phyloP scores from a whole-genome alignment of 192 early-diverging fungal genomes.

The Linnemannia hyalina region DNA sequence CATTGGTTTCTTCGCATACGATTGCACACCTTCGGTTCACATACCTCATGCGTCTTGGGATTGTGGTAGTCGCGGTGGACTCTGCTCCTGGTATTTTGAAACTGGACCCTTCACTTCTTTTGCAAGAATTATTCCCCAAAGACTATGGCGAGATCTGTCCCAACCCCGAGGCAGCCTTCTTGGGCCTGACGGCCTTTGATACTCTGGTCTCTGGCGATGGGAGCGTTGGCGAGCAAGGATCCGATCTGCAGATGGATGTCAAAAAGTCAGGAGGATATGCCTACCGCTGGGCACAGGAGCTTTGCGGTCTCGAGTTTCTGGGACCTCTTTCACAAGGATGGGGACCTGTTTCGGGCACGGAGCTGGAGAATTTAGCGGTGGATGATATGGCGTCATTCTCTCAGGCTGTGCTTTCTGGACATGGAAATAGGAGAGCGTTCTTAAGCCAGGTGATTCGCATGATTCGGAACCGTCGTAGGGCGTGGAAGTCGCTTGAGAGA shows the following conservation, averaged over 20 bases:
- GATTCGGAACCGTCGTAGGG: conserved; percentile 29
- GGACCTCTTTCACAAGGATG: conserved; percentile 33
- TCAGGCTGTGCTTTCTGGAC: conserved; percentile 12
- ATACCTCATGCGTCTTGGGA: conserved; percentile 27
- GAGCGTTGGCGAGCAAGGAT: conserved; percentile 17
- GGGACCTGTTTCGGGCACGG: conserved; percentile 6
- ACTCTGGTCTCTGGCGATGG: conserved; percentile 23
- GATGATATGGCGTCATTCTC: conserved; percentile 14
- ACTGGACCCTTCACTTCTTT: conserved; percentile 13
- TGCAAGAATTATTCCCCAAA: conserved; percentile 24
- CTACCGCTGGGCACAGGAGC: conserved; percentile 33
- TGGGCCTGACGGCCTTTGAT: conserved; percentile 27
- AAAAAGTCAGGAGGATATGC: conserved; percentile 26
- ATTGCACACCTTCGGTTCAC: conserved; percentile 30
- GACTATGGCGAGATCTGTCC: conserved; percentile 28
- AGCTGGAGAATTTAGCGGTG: neutral
- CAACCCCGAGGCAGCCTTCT: conserved; percentile 27
- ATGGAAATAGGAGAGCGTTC: conserved; percentile 23
- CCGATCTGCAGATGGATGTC: conserved; percentile 15
- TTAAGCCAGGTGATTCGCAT: conserved; percentile 24
- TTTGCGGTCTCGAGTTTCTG: conserved; percentile 33
- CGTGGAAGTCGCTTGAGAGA: conserved; percentile 30
- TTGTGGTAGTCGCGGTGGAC: conserved; percentile 35
- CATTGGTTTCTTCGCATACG: conserved; percentile 20
- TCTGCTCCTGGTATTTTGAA: conserved; percentile 29